Base-by-base conservation (phyloP, 192 early-diverging fungal species). In the Coemansia sp. region DNA sequence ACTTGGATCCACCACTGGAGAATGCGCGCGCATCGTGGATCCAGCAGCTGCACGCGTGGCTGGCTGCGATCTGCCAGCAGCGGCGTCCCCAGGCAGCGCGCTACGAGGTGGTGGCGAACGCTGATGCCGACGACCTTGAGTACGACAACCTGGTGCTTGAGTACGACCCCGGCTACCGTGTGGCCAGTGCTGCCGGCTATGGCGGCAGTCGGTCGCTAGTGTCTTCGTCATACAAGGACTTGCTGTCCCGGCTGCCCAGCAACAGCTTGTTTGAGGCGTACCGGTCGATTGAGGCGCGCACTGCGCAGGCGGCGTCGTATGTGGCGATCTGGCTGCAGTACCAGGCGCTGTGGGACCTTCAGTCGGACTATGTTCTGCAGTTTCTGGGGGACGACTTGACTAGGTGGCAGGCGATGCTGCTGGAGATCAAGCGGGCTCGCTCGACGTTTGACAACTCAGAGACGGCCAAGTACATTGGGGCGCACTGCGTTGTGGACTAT, bases 261-360 rank as follows among this genome's bases (percentile, higher is more conserved):
- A 71, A 84, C 53, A 83, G 86, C 7, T 78, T 99, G 8, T 83
- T 84, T 48, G 79, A 85, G 33, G 97, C 93, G 10, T 99, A 98
- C 72, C 78, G 85, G 20, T 85, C 88, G 36, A 88, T 99, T 33
- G 94, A 98, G 83, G 60, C 62, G 5, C 94, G 91, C 82, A 76
- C 91, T 16, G 69, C 83, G 21, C 83, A 92, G 65, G 92, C 96
- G 9, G 84, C 82, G 6, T 83, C 88, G 26, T 99, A 99, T 66
- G 92, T 95, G 35, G 85, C 87, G 45, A 90, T 94, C 60, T 99
- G 98, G 98, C 85, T 99, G 16, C 92, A 93, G 62, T 99, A 99
- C 84, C 98, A 99, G 73, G 93, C 92, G 7, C 86, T 99, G 37
- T 99, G 97, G 97, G 98, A 99, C 76, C 84, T 98, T 40, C 95